These are phyloP conservation scores for Cymbidium sinense DNA, from an alignment of 106 monocot species.

Conservation along the genomic window DNA sequence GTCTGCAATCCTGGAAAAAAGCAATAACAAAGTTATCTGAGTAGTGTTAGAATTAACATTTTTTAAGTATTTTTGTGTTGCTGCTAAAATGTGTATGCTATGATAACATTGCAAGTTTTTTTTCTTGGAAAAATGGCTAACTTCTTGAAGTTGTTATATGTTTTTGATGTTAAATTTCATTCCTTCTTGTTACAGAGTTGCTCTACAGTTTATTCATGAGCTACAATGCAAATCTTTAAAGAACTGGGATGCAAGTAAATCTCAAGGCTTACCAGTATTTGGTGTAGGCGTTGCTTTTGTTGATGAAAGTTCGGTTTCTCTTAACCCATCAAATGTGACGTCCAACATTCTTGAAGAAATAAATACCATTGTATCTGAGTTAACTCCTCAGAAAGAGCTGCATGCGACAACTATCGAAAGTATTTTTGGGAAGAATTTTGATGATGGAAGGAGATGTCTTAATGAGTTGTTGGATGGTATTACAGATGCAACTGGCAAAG, in stretches of 20 bases:
- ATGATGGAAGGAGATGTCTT: constrained; percentile 29
- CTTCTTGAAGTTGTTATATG: neutral
- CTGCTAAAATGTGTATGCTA: neutral
- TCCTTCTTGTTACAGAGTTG: constrained; percentile 41
- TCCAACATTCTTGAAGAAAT: constrained; percentile 48
- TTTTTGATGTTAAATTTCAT: constrained; percentile 3
- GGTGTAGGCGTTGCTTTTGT: constrained; percentile 82
- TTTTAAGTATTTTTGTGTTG: neutral
- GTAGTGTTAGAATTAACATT: neutral
- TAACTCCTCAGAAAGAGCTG: constrained; percentile 37
- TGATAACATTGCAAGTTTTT: neutral
- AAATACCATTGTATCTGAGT: constrained; percentile 38
- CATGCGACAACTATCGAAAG: constrained; percentile 59
- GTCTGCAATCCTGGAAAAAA: neutral
- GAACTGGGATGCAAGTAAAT: constrained; percentile 92
- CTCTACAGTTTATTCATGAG: constrained; percentile 87
- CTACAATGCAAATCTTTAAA: constrained; percentile 74
- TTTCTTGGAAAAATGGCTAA: neutral
- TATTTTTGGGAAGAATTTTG: constrained; percentile 22
- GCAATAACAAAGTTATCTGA: neutral
- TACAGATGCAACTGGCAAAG: constrained; percentile 76
- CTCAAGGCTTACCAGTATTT: constrained; percentile 81
- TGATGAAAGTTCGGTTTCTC: constrained; percentile 48
- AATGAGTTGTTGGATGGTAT: constrained; percentile 41
- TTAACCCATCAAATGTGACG: constrained; percentile 15